phyloP scores from a whole-genome alignment of 192 early-diverging fungal species.

The Backusella parvicylindrica region DNA sequence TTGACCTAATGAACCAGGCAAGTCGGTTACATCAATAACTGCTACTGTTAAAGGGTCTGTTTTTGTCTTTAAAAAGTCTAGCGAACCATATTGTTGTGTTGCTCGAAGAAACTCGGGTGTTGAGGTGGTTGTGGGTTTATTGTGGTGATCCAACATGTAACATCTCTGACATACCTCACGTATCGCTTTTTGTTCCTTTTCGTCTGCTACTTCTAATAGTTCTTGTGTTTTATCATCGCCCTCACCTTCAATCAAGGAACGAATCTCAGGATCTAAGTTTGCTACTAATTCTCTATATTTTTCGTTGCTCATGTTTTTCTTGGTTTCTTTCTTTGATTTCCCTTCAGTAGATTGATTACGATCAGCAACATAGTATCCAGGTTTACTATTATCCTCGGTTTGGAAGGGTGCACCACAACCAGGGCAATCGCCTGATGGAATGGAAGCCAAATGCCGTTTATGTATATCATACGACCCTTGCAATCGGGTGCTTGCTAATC shows the following conservation, averaged over 20 bases:
- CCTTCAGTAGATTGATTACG: neutral
- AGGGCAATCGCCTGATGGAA: constrained; percentile 44
- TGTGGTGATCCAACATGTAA: constrained; percentile 57
- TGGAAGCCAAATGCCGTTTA: neutral
- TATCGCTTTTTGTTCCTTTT: constrained; percentile 14
- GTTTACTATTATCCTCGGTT: constrained; percentile 29
- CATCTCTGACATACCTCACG: constrained; percentile 65
- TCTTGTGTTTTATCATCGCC: neutral
- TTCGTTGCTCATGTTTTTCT: constrained; percentile 37
- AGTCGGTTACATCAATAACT: constrained; percentile 66
- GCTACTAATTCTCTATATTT: constrained; percentile 35
- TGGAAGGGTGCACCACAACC: constrained; percentile 71
- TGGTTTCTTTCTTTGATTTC: neutral
- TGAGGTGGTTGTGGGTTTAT: constrained; percentile 17
- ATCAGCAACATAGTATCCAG: constrained; percentile 49
- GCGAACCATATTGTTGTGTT: constrained; percentile 45
- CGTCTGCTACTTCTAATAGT: neutral
- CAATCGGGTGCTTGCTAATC: neutral
- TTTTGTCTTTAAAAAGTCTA: constrained; percentile 54
- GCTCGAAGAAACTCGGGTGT: constrained; percentile 33
- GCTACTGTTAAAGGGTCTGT: constrained; percentile 49
- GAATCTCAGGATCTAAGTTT: constrained; percentile 39
- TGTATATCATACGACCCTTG: neutral
- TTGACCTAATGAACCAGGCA: constrained; percentile 58
- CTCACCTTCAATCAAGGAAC: constrained; percentile 19